Evolutionary conservation across 768 basidiomycete species (phyloP).

Genomic region (Inosperma sp.): DNA sequence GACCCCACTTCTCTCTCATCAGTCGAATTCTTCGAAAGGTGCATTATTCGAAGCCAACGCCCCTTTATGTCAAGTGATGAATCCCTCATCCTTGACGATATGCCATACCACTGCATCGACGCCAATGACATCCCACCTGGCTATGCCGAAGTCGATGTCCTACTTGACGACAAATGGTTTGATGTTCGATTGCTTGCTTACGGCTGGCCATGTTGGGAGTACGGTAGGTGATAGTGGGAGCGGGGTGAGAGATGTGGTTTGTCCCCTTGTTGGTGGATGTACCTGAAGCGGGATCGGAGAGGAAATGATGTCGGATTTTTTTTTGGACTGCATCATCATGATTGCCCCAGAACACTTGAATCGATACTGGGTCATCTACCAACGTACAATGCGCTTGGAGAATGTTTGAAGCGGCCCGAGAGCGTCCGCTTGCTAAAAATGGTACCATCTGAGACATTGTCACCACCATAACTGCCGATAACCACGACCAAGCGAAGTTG

Average conservation of each 20-base stretch:
- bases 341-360: too few species aligned
- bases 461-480: too few species aligned
- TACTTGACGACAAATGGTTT: constrained; percentile 13
- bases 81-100: constrained; percentile 9
- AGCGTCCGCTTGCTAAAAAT: too few species aligned
- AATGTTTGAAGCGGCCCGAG: too few species aligned
- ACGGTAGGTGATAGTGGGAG: not conserved
- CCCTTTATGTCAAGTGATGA: not conserved
- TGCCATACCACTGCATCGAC: constrained; percentile 10
- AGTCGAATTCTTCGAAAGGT: not conserved
- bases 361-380: too few species aligned
- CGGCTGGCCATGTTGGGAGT: constrained; percentile 22
- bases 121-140: constrained; percentile 16
- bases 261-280: not conserved
- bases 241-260: not conserved
- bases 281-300: not conserved
- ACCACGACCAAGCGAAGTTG: too few species aligned
- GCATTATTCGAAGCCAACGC: not conserved
- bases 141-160: constrained; percentile 15
- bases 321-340: too few species aligned
- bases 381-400: too few species aligned
- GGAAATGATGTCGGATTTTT: too few species aligned
- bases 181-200: constrained; percentile 19
- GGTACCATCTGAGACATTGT: too few species aligned
- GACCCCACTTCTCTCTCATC: not conserved